Conservation (phyloP, 257 asterid genomes). For the Ballota nigra region DNA sequence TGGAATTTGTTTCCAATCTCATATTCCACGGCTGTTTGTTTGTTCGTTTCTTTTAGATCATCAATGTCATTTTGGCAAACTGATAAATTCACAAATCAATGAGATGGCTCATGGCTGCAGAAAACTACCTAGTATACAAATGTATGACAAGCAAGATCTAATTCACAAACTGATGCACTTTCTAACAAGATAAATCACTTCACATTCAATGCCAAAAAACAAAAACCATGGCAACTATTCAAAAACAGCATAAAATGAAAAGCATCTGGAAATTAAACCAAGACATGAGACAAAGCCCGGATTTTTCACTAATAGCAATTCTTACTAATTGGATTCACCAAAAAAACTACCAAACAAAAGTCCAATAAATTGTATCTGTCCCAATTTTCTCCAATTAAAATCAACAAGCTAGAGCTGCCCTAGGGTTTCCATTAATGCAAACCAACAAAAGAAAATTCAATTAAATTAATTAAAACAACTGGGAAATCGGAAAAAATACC, state of each 20-base stretch:
- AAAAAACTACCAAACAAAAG: neutral
- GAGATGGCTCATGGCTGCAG: neutral
- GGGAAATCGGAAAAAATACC: neutral
- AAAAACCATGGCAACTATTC: neutral
- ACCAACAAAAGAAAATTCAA: neutral
- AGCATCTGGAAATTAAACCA: neutral
- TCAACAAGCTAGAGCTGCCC: neutral
- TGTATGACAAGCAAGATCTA: neutral
- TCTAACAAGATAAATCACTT: neutral
- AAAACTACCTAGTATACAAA: neutral
- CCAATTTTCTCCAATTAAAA: neutral
- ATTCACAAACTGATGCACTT: neutral
- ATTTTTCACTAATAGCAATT: neutral
- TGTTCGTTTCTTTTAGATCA: neutral
- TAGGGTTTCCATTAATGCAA: conserved; percentile 23
- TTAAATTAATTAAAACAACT: neutral
- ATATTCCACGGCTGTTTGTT: neutral
- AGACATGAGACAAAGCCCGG: neutral
- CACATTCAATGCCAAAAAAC: neutral
- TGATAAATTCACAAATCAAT: neutral
- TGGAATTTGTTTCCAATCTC: neutral
- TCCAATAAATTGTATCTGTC: neutral
- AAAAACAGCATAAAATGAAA: neutral
- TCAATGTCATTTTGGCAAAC: neutral
- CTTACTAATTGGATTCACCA: conserved; percentile 12